Evolutionary conservation across 371 early-diverging fungal genomes (phyloP).

Genomic region (Dichotomocladium elegans): DNA sequence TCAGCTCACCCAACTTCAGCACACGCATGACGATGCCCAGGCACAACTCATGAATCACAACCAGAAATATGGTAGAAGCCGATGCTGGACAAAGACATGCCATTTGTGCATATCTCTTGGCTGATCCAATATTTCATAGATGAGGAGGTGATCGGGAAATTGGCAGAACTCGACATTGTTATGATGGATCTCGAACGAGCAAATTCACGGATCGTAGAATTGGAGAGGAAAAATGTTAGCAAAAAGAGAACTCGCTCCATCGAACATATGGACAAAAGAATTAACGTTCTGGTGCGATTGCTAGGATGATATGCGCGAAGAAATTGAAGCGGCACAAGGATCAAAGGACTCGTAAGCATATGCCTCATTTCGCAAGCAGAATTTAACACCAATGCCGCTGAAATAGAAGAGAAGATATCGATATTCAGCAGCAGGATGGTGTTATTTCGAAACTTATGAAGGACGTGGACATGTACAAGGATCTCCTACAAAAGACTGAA

Average conservation of each 20-base stretch:
- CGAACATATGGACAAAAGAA: too few relatives aligned
- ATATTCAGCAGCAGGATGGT: conserved; percentile 23
- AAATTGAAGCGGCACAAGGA: conserved; percentile 29
- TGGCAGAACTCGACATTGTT: conserved; percentile 87
- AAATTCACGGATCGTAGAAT: conserved; percentile 63
- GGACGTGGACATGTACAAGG: conserved; percentile 51
- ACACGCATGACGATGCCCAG: conserved; percentile 75
- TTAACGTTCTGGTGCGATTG: not conserved
- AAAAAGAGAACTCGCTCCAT: too few relatives aligned
- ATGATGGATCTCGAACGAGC: conserved; percentile 82
- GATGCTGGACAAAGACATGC: not conserved
- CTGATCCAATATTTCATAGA: conserved; percentile 33
- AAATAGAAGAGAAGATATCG: not conserved
- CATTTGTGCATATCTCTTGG: not conserved
- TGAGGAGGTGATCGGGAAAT: conserved; percentile 76
- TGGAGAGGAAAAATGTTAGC: conserved; percentile 67
- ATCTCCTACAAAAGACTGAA: conserved; percentile 45
- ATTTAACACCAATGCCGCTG: not conserved
- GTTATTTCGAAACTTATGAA: conserved; percentile 50
- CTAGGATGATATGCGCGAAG: conserved; percentile 44
- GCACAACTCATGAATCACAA: conserved; percentile 68
- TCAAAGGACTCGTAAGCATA: conserved; percentile 6
- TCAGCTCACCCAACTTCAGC: conserved; percentile 64
- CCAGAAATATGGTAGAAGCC: conserved; percentile 60
- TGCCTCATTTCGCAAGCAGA: not conserved